Conservation (phyloP, 2,329 filamentous ascomycete genomes). For the Didymella lethalis region DNA sequence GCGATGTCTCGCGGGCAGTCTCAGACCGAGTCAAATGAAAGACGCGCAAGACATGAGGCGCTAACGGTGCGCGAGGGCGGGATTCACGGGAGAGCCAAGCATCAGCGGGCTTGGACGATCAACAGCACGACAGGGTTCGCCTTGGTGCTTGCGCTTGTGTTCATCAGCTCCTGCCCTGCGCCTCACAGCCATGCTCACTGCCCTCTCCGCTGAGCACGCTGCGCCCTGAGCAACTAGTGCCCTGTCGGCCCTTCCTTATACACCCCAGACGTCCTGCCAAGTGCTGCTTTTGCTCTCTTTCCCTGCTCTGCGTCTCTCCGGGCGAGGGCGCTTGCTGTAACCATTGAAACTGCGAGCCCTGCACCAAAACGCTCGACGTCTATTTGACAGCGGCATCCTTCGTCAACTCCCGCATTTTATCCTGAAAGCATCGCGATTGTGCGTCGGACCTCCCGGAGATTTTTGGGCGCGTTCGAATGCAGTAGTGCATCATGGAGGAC, state of each 20-base stretch:
- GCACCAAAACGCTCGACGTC: constrained; percentile 21
- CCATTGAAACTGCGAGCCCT: constrained; percentile 21
- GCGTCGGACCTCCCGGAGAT: constrained; percentile 20
- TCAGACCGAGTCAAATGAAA: constrained; percentile 15
- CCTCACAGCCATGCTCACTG: constrained; percentile 26
- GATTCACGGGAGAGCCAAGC: constrained; percentile 20
- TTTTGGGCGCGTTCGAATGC: constrained; percentile 26
- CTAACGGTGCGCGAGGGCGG: constrained; percentile 16
- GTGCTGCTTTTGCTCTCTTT: constrained; percentile 24
- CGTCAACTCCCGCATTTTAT: constrained; percentile 19
- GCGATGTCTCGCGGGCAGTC: constrained; percentile 1
- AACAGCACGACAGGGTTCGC: constrained; percentile 20
- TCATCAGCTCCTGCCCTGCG: constrained; percentile 23
- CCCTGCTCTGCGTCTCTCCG: constrained; percentile 37
- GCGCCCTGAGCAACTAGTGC: constrained; percentile 20
- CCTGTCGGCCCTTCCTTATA: constrained; percentile 26
- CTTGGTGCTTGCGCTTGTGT: constrained; percentile 14
- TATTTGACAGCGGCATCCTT: constrained; percentile 21
- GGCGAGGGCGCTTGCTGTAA: constrained; percentile 39
- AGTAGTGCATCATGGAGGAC: constrained; percentile 44
- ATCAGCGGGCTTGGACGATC: constrained; percentile 20
- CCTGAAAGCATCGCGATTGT: constrained; percentile 12
- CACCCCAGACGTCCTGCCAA: constrained; percentile 13
- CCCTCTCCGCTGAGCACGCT: constrained; percentile 23
- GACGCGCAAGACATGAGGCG: constrained; percentile 19